Evolutionary conservation across 2,329 filamentous ascomycete genomes (phyloP), one percentile per base, ranked within the genome.

Genomic region (Aphanoascus verrucosus): DNA sequence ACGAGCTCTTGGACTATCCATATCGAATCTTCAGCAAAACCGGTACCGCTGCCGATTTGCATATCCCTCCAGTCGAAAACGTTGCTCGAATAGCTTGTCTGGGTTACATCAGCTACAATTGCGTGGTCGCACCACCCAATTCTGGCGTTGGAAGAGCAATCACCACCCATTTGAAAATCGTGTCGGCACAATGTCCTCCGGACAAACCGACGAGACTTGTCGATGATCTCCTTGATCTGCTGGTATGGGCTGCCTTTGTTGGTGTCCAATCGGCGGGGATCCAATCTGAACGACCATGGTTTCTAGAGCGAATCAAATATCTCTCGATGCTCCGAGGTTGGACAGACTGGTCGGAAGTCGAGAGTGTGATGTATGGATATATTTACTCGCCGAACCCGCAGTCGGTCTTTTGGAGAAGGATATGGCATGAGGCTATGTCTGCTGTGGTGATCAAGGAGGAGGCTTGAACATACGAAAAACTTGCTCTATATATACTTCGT

Each of bases 1-100:
- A 69, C 51, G 67, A 68, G 54, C 61, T 71, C 15, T 58, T 70
- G 5, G 67, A 65, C 31, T 70, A 72, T 54, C 62, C 68, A 19
- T 68, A 67, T 46, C 59, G 59, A 11, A 19, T 37, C 11, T 46
- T 49, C 17, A 40, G 31, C 11, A 45, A 52, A n/a, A 38, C 38
- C n/a, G 15, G 44, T 11, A 35, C 53, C 17, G 19, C 35, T 12
- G 34, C 49, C 32, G 42, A 46, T 5, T 44, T 50, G 5, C 43
- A 54, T 12, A 35, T 58, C 12, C 53, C 56, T 9, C 62, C 64
- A 2, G 52, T 67, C 31, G 67, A 69, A 55, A 57, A 60, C 7
- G 58, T 67, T 47, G 61, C 63, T 28, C 62, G 67, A 20, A 58
- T 67, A 31, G 62, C 65, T 44, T 57, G 59, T 12, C 63, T 69